Evolutionary conservation across 148 eudicot species (phyloP).

Genomic region (Beta vulgaris): DNA sequence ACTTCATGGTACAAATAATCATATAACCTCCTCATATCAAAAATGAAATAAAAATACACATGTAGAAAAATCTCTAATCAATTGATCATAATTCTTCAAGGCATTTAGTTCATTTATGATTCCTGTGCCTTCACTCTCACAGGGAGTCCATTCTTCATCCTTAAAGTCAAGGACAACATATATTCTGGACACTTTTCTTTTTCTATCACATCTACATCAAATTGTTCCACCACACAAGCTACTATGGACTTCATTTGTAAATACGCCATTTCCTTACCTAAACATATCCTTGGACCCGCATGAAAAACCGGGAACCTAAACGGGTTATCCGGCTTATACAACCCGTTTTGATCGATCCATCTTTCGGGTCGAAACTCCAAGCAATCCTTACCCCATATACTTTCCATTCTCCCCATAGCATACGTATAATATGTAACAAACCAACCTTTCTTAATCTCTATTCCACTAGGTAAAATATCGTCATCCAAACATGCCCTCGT

Average conservation of each 20-base stretch:
- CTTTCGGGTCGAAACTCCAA: constrained; percentile 60
- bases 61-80: not conserved
- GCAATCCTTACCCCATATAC: constrained; percentile 71
- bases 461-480: constrained; percentile 57
- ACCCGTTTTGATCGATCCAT: constrained; percentile 51
- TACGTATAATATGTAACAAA: constrained; percentile 40
- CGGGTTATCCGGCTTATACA: constrained; percentile 46
- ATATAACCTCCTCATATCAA: too few relatives aligned
- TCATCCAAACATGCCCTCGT: constrained; percentile 40
- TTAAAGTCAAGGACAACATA: constrained; percentile 35
- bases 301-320: constrained; percentile 39
- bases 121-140: constrained; percentile 26
- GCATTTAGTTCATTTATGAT: not conserved
- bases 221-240: constrained; percentile 35
- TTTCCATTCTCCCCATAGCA: constrained; percentile 75
- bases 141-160: constrained; percentile 36
- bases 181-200: constrained; percentile 29
- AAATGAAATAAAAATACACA: not conserved
- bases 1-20: too few relatives aligned
- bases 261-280: constrained; percentile 40
- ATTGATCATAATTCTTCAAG: not conserved
- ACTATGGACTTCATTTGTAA: constrained; percentile 41
- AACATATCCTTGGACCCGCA: constrained; percentile 39
- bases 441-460: constrained; percentile 47
- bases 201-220: constrained; percentile 30